Evolutionary conservation across 148 eudicot species (phyloP), one percentile per base, ranked within the genome.

Genomic region (Fagopyrum tataricum): DNA sequence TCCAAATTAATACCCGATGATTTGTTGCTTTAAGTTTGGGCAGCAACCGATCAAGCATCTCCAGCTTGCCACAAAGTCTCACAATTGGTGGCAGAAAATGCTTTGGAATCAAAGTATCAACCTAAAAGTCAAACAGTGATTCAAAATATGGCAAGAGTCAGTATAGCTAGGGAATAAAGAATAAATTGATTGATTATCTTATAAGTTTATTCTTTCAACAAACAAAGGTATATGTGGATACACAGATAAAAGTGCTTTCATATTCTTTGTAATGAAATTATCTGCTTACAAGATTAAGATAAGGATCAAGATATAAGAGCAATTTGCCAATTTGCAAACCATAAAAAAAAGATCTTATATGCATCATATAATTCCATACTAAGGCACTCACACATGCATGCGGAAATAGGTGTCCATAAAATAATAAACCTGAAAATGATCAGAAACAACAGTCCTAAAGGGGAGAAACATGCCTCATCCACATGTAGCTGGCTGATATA

Each of bases 51-150:
- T 95, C 99, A 55, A 95, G 81, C 97, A 95, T 92, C 89, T 95
- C 99, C 81, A 95, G 94, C 87, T 95, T 95, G 69, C 99, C 99
- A 79, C 99, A 95, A 44, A 92, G 84, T 77, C 99, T 84, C 76
- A 95, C 82, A 72, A 95, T 73, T 53, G 86, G 91, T 24, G 99
- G 99, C 70, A 95, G 85, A 82, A 83, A 95, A 83, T 95, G 99
- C 58, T 84, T 87, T 20, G 99, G 99, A 51, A 95, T 78, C 6
- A 76, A 79, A 26, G 74, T 85, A 78, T 95, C 96, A 79, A 95
- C 97, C 99, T 95, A 74, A 72, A 85, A 44, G 61, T 44, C 5
- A 55, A 62, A 73, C 11, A 62, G 37, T 51, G 61, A 76, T 78
- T 59, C 74, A 77, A 26, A 73, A 72, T 37, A 73, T 51, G 51